Base-by-base conservation (phyloP, 768 basidiomycete species). In the Tulasnella sp. region DNA sequence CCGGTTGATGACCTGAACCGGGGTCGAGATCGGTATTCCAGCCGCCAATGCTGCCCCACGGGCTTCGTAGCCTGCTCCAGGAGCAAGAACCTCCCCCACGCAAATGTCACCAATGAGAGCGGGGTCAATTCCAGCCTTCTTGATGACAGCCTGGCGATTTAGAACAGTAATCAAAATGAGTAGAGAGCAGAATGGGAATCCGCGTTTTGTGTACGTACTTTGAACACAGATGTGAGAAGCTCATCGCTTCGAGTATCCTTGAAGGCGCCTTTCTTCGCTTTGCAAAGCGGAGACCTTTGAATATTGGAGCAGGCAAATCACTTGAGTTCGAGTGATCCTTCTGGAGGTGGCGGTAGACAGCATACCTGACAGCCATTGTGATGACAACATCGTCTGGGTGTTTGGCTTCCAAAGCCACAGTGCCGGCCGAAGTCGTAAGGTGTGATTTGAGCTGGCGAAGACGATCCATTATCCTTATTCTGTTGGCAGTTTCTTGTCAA, bases 321-420 rank as follows among this genome's bases (percentile, higher is more conserved):
- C 84, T 85, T 55, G 88, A 70, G 1, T 86, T 85, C 3, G 85
- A 85, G 30, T 86, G 81, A 65, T 85, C 9, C 7, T 17, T 26
- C 42, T 44, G 15, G 23, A 34, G 23, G 23, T 44, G n/a, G n/a
- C n/a, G n/a, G 1, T 42, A 38, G 1, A 49, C 23, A 24, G 27
- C 30, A 29, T 42, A 58, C 30, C 64, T 38, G 45, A 63, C 81
- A 61, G 88, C 85, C 75, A 87, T 78, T 1, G 87, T 88, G 61
- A 90, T 80, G 68, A 90, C 88, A 11, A 90, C 83, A 75, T 90
- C 88, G 63, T 88, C 81, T 2, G 80, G 80, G 52, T 70, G 76
- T 68, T 86, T 83, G 44, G 71, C 73, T 62, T 81, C 75, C 50
- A 88, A 73, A 15, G 75, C 73, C 23, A 75, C 70, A 5, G 81